Base-by-base conservation (phyloP, 257 asterid genomes). In the Solanum bulbocastanum region DNA sequence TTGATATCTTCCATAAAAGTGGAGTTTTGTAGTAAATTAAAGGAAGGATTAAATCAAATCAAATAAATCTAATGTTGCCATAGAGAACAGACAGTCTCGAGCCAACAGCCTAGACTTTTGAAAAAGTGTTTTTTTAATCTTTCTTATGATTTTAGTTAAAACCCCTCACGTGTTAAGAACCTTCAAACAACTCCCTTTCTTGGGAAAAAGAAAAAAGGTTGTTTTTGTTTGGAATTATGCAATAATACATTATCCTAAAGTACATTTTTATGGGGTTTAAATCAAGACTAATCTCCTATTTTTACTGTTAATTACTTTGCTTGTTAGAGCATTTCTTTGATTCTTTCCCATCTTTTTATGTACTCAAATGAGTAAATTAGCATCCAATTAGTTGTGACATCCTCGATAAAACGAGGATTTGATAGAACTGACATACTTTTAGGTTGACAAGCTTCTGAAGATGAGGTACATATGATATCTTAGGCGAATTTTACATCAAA, bases 21-120 rank as follows among this genome's bases (percentile, higher is more conserved):
- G 37, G n/a, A 14, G 40, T 74, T 62, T 23, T 22, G 58, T 52
- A 42, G 22, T 86, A 42, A 8, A 11, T 42, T 52, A 52, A 52
- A 52, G 23, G 69, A 32, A 22, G 4, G 52, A 40, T 40, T 32
- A 71, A 40, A n/a, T 37, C 22, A 36, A 75, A 44, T 75, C 36
- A 32, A 82, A 82, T 46, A 30, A 44, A 49, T 16, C 65, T 58
- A 62, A 76, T 58, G 35, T 39, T 37, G 7, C 86, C 22, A 9
- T 40, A 8, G 56, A 78, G 56, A 87, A 83, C 32, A 36, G 84
- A 66, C 86, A 81, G 27, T 81, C 89, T 89, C 86, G 91, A 87
- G 91, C 89, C 89, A 87, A 65, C 88, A 83, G 89, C 91, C 83
- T 56, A 65, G 84, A 66, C 56, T 74, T 79, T 52, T 66, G 56